Evolutionary conservation across 208 protist genomes (phyloP).

Genomic region (Angomonas ambiguus): DNA sequence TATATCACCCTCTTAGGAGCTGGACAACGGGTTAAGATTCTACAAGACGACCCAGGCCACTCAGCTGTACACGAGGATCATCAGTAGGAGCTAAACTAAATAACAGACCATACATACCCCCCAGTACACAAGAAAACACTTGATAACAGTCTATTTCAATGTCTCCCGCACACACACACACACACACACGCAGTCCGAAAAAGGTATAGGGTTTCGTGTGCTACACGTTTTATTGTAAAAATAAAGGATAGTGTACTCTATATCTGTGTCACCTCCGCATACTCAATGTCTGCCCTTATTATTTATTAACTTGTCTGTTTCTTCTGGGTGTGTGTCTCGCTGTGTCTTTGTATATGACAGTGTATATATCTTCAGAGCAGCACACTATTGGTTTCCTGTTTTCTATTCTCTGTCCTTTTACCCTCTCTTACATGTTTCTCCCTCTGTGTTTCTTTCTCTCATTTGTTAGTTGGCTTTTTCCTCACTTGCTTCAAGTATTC

Average conservation of each 20-base stretch:
- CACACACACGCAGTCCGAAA: not conserved
- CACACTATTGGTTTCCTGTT: too few relatives aligned
- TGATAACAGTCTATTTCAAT: too few relatives aligned
- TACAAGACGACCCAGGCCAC: not conserved
- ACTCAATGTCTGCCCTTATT: not conserved
- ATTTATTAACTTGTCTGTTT: not conserved
- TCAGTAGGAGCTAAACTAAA: not conserved
- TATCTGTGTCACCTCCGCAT: not conserved
- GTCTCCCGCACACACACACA: too few relatives aligned
- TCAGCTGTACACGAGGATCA: not conserved
- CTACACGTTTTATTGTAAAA: too few relatives aligned
- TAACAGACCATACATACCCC: not conserved
- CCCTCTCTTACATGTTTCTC: slow-evolving; percentile 1
- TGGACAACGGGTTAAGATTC: slow-evolving; percentile 32
- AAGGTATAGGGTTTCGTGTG: too few relatives aligned
- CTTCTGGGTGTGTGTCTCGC: too few relatives aligned
- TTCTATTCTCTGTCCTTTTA: too few relatives aligned
- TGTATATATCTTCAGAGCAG: too few relatives aligned
- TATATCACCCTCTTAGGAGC: slow-evolving; percentile 62
- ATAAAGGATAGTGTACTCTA: slow-evolving; percentile 2
- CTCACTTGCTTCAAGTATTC: not conserved
- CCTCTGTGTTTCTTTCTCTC: not conserved
- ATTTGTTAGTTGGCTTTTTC: slow-evolving; percentile 4
- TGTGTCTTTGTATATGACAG: too few relatives aligned
- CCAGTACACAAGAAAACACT: too few relatives aligned